A percentile compares a stretch with the other conserved stretches of the same genome.
Evolutionary conservation across 371 early-diverging fungal species (phyloP).

Genomic region (Mucor indicus): DNA sequence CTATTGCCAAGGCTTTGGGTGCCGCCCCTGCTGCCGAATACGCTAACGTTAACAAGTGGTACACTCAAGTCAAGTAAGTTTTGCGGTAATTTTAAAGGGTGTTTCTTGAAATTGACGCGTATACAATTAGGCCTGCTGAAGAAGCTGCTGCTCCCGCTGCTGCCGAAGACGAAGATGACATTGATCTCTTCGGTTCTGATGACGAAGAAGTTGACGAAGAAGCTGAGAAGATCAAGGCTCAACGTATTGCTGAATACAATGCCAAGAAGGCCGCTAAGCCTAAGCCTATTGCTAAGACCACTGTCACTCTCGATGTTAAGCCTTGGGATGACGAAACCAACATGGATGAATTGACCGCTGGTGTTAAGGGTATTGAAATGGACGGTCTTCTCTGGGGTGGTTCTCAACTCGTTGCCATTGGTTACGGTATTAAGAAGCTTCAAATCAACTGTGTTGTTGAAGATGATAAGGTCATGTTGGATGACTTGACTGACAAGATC

Average conservation of each 20-base stretch:
- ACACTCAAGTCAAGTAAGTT: conserved; percentile 41
- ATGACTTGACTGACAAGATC: conserved; percentile 81
- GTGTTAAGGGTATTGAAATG: conserved; percentile 75
- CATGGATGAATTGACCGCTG: conserved; percentile 71
- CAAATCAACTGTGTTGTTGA: conserved; percentile 89
- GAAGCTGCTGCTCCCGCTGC: conserved; percentile 51
- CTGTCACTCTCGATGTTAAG: conserved; percentile 91
- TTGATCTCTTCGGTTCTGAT: conserved; percentile 95
- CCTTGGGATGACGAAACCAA: conserved; percentile 98
- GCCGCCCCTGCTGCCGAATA: conserved; percentile 42
- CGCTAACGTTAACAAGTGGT: conserved; percentile 42
- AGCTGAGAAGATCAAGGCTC: conserved; percentile 83
- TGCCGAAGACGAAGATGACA: conserved; percentile 87
- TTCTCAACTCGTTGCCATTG: conserved; percentile 73
- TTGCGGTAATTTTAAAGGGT: background rate
- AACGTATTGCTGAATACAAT: conserved; percentile 90
- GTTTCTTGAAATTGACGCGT: background rate
- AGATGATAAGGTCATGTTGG: conserved; percentile 77
- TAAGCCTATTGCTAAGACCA: conserved; percentile 89
- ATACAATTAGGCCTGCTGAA: conserved; percentile 27
- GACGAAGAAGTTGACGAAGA: conserved; percentile 89
- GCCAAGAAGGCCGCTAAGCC: conserved; percentile 94
- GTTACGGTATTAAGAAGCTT: conserved; percentile 87
- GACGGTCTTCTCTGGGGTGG: conserved; percentile 93
- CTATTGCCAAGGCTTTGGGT: conserved; percentile 44